Evolutionary conservation across 2,329 filamentous ascomycete genomes (phyloP).

Genomic region (Immersiporthe knoxdaviesiana): DNA sequence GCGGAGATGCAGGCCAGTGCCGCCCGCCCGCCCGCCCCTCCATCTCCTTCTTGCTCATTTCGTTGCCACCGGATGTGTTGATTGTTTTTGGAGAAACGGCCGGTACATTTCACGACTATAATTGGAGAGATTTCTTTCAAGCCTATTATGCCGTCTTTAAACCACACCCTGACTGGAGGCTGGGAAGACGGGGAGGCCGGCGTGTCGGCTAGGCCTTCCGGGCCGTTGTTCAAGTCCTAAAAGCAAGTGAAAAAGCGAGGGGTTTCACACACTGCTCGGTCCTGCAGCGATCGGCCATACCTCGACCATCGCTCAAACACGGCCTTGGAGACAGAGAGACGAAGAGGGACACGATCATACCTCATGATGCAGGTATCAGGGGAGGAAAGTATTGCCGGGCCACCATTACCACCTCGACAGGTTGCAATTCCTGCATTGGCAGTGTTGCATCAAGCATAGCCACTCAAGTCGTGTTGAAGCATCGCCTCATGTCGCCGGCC

Average conservation of each 20-base stretch:
- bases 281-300: background rate
- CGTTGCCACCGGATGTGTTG: background rate
- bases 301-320: background rate
- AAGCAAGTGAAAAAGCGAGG: background rate
- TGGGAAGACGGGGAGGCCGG: background rate
- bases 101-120: background rate
- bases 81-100: slow-evolving; percentile 7
- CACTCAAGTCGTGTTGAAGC: background rate
- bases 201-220: background rate
- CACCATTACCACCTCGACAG: background rate
- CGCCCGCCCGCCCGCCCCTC: slow-evolving; percentile 2
- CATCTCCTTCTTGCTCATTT: background rate
- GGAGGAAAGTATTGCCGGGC: background rate
- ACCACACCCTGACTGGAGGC: background rate
- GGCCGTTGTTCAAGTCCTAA: background rate
- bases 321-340: background rate
- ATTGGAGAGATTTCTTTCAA: background rate
- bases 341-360: no score
- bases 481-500: background rate
- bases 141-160: background rate
- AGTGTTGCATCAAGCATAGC: background rate
- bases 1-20: slow-evolving; percentile 1
- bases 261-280: background rate
- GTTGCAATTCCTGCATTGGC: background rate
- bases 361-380: background rate